Base-by-base conservation (phyloP, 495 filamentous ascomycete genomes). In the Aspergillus wentii region DNA sequence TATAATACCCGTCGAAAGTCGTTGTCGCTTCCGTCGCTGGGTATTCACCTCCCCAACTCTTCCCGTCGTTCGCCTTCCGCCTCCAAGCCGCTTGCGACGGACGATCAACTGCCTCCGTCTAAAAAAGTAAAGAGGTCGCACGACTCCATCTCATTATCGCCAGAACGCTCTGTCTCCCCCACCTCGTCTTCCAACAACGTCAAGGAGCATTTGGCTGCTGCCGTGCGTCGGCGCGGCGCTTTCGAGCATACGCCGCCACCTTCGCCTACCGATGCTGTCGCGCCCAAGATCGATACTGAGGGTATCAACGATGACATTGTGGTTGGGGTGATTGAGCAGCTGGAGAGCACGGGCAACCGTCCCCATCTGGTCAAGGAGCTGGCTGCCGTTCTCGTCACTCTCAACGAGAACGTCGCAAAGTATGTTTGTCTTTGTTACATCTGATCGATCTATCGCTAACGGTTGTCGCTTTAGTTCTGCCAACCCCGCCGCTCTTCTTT, bases 1-100 rank as follows among this genome's bases (percentile, higher is more conserved):
- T 96, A 96, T 76, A 95, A 98, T 64, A 98, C 92, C 44, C 85
- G 92, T 66, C 83, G 92, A 63, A 98, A 97, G 70, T 95, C 89
- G 56, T 66, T 98, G 54, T 98, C 92, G 20, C 73, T 98, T 47
- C 86, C 88, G 15, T 90, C 88, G 41, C 76, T 97, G 47, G 92
- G 92, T 57, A 95, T 97, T 45, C 87, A 91, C 51, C 67, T 98
- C 32, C 92, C 89, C 33, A 82, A 83, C 54, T 77, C 81, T 41
- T 79, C 82, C 39, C 78, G 88, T 62, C 79, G 80, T 59, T 79
- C 78, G 51, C 78, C 83, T 47, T 78, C 84, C 32, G 49, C 66
- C 23, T 64, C 68, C 38, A 80, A 78, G 64, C 58, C 67, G 35
- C 25, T 56, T 43, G 54, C 71, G 27, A 68, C 66, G 37, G 66